phyloP scores from a whole-genome alignment of 1,139 yeast genomes.

The Scheffersomyces illinoinensis region DNA sequence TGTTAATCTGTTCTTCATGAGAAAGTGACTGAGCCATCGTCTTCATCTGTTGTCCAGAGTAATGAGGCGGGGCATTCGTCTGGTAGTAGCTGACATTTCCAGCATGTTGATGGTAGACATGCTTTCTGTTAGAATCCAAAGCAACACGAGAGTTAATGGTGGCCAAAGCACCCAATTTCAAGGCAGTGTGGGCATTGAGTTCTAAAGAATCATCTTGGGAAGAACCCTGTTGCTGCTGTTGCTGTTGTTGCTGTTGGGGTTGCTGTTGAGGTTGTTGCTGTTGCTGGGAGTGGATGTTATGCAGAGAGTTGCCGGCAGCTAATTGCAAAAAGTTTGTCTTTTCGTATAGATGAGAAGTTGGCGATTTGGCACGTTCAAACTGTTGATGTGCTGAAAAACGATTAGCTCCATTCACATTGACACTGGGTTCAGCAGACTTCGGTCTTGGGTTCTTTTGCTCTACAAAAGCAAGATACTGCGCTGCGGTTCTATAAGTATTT shows the following conservation, averaged over 20 bases:
- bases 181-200: slow-evolving; percentile 44
- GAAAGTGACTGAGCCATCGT: slow-evolving; percentile 11
- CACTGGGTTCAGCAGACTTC: slow-evolving; percentile 44
- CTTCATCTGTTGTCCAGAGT: slow-evolving; percentile 10
- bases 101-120: slow-evolving; percentile 13
- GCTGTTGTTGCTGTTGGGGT: slow-evolving; percentile 5
- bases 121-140: slow-evolving; percentile 53
- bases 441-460: slow-evolving; percentile 38
- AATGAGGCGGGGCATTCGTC: slow-evolving; percentile 2
- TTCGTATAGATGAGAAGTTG: slow-evolving; percentile 47
- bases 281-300: slow-evolving; percentile 3
- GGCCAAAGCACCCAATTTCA: slow-evolving; percentile 62
- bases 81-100: slow-evolving; percentile 4
- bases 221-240: not conserved
- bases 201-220: slow-evolving; percentile 28
- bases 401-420: slow-evolving; percentile 12
- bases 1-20: slow-evolving; percentile 38
- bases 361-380: slow-evolving; percentile 42
- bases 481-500: slow-evolving; percentile 21
- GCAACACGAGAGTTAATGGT: slow-evolving; percentile 64
- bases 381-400: slow-evolving; percentile 14
- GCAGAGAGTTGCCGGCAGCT: slow-evolving; percentile 35
- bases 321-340: slow-evolving; percentile 47
- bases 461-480: slow-evolving; percentile 25
- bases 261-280: slow-evolving; percentile 11